Evolutionary conservation across 2,329 filamentous ascomycete species (phyloP).

Genomic region (Fusarium anguioides): DNA sequence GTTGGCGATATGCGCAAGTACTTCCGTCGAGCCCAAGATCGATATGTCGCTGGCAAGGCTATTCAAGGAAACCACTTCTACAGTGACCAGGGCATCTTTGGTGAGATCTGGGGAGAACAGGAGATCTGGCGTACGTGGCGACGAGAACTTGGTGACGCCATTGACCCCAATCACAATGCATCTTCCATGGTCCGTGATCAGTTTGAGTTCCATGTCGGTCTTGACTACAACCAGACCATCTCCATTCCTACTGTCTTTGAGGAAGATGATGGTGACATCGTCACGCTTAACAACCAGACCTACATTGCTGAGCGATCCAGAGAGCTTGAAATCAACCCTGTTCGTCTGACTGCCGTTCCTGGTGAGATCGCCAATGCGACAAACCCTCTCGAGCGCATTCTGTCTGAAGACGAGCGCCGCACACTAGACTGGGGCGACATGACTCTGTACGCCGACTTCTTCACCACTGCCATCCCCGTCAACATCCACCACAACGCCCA

Average conservation of each 20-base stretch:
- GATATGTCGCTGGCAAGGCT: conserved; percentile 31
- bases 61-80: conserved; percentile 23
- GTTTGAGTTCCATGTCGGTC: conserved; percentile 41
- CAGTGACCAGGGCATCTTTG: conserved; percentile 47
- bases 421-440: conserved; percentile 38
- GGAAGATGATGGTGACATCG: conserved; percentile 36
- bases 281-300: conserved; percentile 32
- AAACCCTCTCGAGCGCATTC: conserved; percentile 8
- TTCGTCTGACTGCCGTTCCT: conserved; percentile 26
- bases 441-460: conserved; percentile 39
- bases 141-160: conserved; percentile 11
- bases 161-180: conserved; percentile 4
- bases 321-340: conserved; percentile 31
- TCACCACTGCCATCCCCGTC: conserved; percentile 37
- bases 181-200: conserved; percentile 24
- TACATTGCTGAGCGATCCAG: conserved; percentile 16
- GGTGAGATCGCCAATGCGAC: conserved; percentile 26
- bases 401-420: background rate
- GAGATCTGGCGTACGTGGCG: conserved; percentile 39
- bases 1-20: conserved; percentile 42
- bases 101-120: conserved; percentile 46
- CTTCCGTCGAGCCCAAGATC: conserved; percentile 37
- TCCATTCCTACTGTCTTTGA: conserved; percentile 39
- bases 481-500: conserved; percentile 40
- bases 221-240: conserved; percentile 39